Evolutionary conservation across 148 eudicot species (phyloP), one percentile per base, ranked within the genome.

Genomic region (Gaultheria prostrata): DNA sequence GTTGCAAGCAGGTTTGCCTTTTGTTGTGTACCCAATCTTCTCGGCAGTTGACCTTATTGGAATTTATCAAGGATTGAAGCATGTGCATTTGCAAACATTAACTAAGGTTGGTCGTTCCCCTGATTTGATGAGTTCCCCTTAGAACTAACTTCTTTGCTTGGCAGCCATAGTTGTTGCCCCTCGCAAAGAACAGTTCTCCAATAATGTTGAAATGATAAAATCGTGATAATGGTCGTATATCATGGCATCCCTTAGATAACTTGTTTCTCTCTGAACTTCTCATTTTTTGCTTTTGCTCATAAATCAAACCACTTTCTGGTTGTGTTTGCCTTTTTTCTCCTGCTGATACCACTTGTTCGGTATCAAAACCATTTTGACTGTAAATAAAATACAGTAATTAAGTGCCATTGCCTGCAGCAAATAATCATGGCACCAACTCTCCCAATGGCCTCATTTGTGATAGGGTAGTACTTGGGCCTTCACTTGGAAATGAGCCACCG

Each of bases 21-120:
- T 94, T 87, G 84, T 91, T 53, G 89, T 94, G 61, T 96, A 94
- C 81, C 99, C 97, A 59, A 81, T 96, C 86, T 93, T 96, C 91
- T 89, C 96, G 14, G 93, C 90, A 45, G 63, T 94, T 84, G 99
- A 96, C 85, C 92, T 96, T 17, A 86, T 86, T 83, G 99, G 99
- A 78, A 96, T 96, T 79, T 93, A 96, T 88, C 94, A 92, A 90
- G 90, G 95, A 51, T 87, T 96, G 79, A 97, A 94, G 90, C 95
- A 94, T 85, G 98, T 97, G 74, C 98, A 97, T 90, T 91, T 97
- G 80, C 97, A 93, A 82, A 97, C 99, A 59, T 85, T 97, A 87
- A 97, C 99, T 72, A 97, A 97, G 98, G 99, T 97, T 86, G 35
- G 89, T 84, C 26, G 14, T 63, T 61, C 6, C 32, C 80, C 21